Conservation (phyloP, 78 protist species). For the Isochrysis galbana region DNA sequence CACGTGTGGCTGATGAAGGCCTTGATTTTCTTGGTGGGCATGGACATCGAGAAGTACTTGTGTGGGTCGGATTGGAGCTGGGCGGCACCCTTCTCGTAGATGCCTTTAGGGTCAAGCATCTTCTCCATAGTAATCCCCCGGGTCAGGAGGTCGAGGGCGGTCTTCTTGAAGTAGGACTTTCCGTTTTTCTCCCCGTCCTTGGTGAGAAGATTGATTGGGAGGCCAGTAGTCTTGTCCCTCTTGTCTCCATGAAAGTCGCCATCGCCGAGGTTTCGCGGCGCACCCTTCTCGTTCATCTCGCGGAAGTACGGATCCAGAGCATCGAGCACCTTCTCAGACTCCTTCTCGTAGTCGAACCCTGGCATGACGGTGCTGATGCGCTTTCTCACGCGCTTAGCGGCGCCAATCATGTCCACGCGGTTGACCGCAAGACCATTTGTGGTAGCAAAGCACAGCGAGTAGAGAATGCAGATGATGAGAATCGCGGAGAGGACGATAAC, state of each 20-base stretch:
- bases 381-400: neutral
- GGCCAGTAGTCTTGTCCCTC: no score
- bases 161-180: no score
- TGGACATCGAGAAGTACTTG: neutral
- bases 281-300: neutral
- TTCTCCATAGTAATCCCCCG: neutral
- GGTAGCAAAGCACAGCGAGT: neutral
- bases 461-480: no score
- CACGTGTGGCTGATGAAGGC: neutral
- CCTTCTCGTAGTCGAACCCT: neutral
- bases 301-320: neutral
- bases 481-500: no score
- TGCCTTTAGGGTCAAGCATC: neutral
- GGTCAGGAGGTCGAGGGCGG: neutral
- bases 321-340: neutral
- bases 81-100: neutral
- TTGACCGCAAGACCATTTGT: neutral
- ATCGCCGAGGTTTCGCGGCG: neutral
- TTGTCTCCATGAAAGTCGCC: neutral
- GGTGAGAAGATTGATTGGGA: no score
- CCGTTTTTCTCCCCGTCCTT: no score
- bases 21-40: neutral
- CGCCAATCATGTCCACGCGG: neutral
- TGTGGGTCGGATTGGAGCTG: neutral
- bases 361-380: neutral